These are phyloP conservation scores for Thraustochytrium striatum DNA, from an alignment of 352 stramenopile genomes.

Conservation along the genomic window DNA sequence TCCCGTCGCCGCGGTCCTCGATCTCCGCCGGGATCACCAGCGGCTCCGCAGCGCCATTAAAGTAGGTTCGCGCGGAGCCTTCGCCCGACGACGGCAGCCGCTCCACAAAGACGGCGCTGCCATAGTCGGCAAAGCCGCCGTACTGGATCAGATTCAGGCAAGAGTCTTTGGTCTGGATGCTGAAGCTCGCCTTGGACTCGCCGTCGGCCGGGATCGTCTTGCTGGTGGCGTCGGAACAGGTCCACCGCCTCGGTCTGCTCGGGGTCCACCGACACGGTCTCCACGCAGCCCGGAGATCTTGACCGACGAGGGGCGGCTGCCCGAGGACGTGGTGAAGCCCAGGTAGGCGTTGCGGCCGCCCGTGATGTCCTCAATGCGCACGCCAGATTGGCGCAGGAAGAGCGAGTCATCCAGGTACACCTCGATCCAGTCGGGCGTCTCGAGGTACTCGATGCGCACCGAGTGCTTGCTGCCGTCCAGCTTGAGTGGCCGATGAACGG, in stretches of 20 bases:
- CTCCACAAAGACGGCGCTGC: neutral
- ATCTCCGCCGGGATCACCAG: slow-evolving; percentile 22
- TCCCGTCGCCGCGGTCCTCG: slow-evolving; percentile 21
- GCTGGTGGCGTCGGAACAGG: neutral
- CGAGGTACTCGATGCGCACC: slow-evolving; percentile 43
- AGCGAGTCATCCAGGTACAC: slow-evolving; percentile 49
- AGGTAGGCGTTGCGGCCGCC: slow-evolving; percentile 20
- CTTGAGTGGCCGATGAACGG: neutral
- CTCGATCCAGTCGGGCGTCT: slow-evolving; percentile 24
- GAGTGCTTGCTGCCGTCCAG: neutral
- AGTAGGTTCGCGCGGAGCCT: slow-evolving; percentile 37
- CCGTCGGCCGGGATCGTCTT: slow-evolving; percentile 12
- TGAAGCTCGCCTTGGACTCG: neutral
- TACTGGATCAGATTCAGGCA: slow-evolving; percentile 41
- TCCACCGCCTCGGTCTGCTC: neutral
- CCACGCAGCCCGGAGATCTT: neutral
- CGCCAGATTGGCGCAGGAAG: slow-evolving; percentile 36
- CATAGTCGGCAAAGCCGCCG: slow-evolving; percentile 10
- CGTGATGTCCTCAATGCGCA: slow-evolving; percentile 34
- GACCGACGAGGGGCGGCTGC: neutral
- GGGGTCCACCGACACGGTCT: slow-evolving; percentile 3
- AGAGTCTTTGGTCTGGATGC: slow-evolving; percentile 17
- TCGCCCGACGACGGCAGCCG: no score
- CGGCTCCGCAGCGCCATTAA: neutral
- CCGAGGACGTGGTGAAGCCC: slow-evolving; percentile 38